phyloP scores from a whole-genome alignment of 106 monocot genomes.

The Allium cepa region DNA sequence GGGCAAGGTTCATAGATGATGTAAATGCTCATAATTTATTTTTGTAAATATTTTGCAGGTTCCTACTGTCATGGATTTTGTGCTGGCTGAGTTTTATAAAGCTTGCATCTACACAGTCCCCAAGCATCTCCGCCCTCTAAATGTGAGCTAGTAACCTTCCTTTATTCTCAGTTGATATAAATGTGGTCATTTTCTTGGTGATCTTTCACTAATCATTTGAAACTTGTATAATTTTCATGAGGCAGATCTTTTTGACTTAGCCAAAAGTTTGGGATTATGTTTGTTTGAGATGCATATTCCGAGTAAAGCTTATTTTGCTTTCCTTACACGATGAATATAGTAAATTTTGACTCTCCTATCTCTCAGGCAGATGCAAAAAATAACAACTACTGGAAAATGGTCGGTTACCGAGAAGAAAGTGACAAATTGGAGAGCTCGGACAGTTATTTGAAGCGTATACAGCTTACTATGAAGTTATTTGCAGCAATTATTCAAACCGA shows the following conservation, averaged over 20 bases:
- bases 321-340: not conserved
- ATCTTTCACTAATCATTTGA: too few relatives aligned
- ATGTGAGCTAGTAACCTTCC: conserved; percentile 33
- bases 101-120: conserved; percentile 91
- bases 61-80: conserved; percentile 62
- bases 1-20: too few relatives aligned
- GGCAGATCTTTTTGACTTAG: too few relatives aligned
- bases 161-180: too few relatives aligned
- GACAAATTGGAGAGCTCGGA: conserved; percentile 58
- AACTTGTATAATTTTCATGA: too few relatives aligned
- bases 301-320: not conserved
- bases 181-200: too few relatives aligned
- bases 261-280: too few relatives aligned
- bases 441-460: conserved; percentile 45
- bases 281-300: too few relatives aligned
- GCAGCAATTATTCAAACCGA: conserved; percentile 84
- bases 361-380: conserved; percentile 25
- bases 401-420: conserved; percentile 77
- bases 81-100: conserved; percentile 85
- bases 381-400: conserved; percentile 61
- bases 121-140: conserved; percentile 64
- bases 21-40: not conserved
- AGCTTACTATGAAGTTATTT: conserved; percentile 71
- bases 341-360: not conserved
- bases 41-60: conserved; percentile 25